Conservation (phyloP, 2,329 filamentous ascomycete species). For the Monosporascus sp. region DNA sequence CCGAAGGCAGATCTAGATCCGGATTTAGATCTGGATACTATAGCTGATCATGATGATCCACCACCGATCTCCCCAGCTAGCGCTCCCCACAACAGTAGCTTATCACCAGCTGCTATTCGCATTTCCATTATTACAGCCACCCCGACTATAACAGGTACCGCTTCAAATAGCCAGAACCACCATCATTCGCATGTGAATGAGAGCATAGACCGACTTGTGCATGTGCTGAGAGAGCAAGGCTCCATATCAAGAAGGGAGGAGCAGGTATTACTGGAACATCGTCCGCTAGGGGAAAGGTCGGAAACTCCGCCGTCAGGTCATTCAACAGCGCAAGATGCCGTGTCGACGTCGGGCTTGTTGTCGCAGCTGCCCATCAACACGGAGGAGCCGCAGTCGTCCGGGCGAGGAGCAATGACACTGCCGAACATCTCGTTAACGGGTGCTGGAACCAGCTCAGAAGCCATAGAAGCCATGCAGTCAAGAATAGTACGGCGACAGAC, state of each 20-base stretch:
- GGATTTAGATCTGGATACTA: conserved; percentile 12
- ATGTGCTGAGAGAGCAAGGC: not conserved
- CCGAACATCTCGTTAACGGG: not conserved
- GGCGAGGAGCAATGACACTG: not conserved
- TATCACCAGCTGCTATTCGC: not conserved
- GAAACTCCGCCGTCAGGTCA: not conserved
- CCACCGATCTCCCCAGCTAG: conserved; percentile 8
- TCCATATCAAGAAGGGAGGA: not conserved
- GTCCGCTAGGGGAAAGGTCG: not conserved
- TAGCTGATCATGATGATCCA: conserved; percentile 14
- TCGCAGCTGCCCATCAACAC: not conserved
- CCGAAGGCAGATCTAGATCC: conserved; percentile 18
- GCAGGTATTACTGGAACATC: not conserved
- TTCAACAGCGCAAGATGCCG: not conserved
- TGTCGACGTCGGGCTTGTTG: not conserved
- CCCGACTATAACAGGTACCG: not conserved
- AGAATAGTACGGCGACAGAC: conserved; percentile 7
- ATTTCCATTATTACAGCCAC: not conserved
- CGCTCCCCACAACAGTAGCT: not conserved
- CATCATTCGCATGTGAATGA: not conserved
- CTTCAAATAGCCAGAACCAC: not conserved
- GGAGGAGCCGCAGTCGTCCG: not conserved
- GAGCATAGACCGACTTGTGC: not conserved
- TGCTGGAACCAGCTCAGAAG: not conserved
- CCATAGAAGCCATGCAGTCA: conserved; percentile 1